Evolutionary conservation across 306 rosid species (phyloP), one percentile per base, ranked within the genome.

Genomic region (Leucaena leucocephala): DNA sequence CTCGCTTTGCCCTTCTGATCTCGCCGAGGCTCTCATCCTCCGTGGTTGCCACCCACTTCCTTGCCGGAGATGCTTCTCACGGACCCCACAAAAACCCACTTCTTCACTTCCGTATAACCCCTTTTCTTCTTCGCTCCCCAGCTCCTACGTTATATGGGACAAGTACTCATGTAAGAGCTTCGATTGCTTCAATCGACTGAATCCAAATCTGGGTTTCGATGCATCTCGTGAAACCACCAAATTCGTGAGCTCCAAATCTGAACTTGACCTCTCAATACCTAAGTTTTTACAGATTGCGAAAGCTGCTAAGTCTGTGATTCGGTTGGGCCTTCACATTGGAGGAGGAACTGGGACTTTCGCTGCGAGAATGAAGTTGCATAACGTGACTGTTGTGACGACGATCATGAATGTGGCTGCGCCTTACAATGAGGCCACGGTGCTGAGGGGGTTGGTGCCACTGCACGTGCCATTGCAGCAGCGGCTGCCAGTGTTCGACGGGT

Each of bases 31-130:
- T 7, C 88, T 95, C 11, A 86, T 84, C 49, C 91, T 95, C 38
- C 94, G 91, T 10, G 99, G 99, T 22, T 95, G 98, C 81, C 99
- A 93, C 82, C 99, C 99, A 0, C 99, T 95, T 79, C 99, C 99
- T 27, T 96, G 99, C 78, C 98, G 99, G 3, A 80, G 99, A 1
- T 95, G 99, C 77, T 95, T 95, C 81, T 76, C 98, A 49, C 72
- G 50, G 69, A 93, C 99, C 63, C 96, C 97, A 2, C 82, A 68
- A 7, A 91, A 89, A 17, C 97, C 88, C 50, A 65, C 89, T 0
- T 52, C 82, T 17, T 81, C 94, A 4, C 91, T 94, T 67, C 89
- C 97, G 0, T 55, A 71, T 1, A 34, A 82, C 52, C 91, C 97
- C 3, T 92, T 94, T 22, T 86, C 87, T 44, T 42, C 87, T 33